These are phyloP conservation scores for Polyporus arcularius DNA, from an alignment of 768 basidiomycete species.

Conservation along the genomic window DNA sequence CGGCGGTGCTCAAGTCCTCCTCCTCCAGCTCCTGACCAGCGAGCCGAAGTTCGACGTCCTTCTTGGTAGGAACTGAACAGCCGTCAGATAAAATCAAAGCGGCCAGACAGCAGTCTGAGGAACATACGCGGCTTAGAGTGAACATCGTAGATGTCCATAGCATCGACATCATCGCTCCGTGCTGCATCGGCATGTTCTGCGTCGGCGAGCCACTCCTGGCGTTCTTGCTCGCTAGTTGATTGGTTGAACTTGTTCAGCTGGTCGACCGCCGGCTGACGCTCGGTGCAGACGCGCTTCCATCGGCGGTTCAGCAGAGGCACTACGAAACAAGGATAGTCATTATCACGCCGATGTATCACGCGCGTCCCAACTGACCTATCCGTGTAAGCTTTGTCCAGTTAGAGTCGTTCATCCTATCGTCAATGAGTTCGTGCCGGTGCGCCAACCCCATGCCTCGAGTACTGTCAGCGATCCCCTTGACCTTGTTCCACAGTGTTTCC, in stretches of 20 bases:
- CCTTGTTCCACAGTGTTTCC: too few relatives aligned
- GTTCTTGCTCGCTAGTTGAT: not conserved
- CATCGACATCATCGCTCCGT: not conserved
- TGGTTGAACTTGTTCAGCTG: not conserved
- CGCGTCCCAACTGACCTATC: constrained; percentile 14
- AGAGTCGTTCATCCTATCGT: too few relatives aligned
- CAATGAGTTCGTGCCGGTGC: too few relatives aligned
- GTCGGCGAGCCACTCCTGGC: not conserved
- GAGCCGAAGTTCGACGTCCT: not conserved
- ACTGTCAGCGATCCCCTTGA: too few relatives aligned
- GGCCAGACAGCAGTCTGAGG: not conserved
- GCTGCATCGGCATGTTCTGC: not conserved
- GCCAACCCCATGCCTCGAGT: too few relatives aligned
- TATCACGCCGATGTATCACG: not conserved
- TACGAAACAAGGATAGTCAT: not conserved
- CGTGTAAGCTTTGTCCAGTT: constrained; percentile 24
- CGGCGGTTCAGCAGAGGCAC: not conserved
- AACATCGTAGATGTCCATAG: not conserved
- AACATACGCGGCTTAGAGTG: not conserved
- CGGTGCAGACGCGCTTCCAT: not conserved
- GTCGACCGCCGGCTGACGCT: not conserved
- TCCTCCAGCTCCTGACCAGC: not conserved
- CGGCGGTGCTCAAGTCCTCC: too few relatives aligned
- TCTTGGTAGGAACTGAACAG: not conserved
- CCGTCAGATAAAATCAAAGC: too few relatives aligned